These are phyloP conservation scores for Fomes fomentarius DNA, from an alignment of 1,284 basidiomycete genomes.

Conservation along the genomic window DNA sequence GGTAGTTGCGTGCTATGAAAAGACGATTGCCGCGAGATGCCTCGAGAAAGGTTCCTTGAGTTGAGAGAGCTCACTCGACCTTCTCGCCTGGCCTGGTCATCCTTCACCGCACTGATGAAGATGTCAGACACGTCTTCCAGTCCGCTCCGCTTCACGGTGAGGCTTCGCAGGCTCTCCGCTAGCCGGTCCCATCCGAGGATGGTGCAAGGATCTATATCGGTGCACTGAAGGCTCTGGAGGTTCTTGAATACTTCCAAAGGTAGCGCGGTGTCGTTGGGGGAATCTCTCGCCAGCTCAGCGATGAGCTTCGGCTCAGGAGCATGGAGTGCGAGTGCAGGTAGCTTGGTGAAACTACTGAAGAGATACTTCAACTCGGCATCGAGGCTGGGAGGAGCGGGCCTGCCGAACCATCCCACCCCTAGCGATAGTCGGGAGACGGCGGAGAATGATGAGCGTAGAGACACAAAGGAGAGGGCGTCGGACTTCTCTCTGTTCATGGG, in stretches of 20 bases:
- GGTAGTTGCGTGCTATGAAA: slow-evolving; percentile 58
- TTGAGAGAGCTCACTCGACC: slow-evolving; percentile 53
- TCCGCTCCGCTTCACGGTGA: slow-evolving; percentile 79
- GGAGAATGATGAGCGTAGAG: slow-evolving; percentile 79
- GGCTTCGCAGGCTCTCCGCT: slow-evolving; percentile 68
- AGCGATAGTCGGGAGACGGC: slow-evolving; percentile 77
- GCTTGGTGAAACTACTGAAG: slow-evolving; percentile 86
- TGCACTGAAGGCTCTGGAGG: slow-evolving; percentile 71
- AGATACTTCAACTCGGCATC: slow-evolving; percentile 83
- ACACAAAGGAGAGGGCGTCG: slow-evolving; percentile 79
- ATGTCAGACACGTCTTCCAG: slow-evolving; percentile 84
- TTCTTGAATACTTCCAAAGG: slow-evolving; percentile 88
- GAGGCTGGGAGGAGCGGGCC: slow-evolving; percentile 56
- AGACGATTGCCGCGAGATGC: slow-evolving; percentile 47
- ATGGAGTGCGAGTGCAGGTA: slow-evolving; percentile 74
- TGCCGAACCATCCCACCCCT: slow-evolving; percentile 70
- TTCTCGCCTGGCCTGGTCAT: slow-evolving; percentile 70
- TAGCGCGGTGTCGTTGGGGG: slow-evolving; percentile 74
- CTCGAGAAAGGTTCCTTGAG: slow-evolving; percentile 46
- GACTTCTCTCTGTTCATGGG: slow-evolving; percentile 61
- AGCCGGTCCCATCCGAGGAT: slow-evolving; percentile 88
- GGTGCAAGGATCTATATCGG: slow-evolving; percentile 82
- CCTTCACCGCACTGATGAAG: slow-evolving; percentile 75
- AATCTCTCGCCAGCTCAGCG: slow-evolving; percentile 70
- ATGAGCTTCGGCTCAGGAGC: slow-evolving; percentile 68